Evolutionary conservation across 352 stramenopile species (phyloP).

Genomic region (Phytopythium ostracodes): DNA sequence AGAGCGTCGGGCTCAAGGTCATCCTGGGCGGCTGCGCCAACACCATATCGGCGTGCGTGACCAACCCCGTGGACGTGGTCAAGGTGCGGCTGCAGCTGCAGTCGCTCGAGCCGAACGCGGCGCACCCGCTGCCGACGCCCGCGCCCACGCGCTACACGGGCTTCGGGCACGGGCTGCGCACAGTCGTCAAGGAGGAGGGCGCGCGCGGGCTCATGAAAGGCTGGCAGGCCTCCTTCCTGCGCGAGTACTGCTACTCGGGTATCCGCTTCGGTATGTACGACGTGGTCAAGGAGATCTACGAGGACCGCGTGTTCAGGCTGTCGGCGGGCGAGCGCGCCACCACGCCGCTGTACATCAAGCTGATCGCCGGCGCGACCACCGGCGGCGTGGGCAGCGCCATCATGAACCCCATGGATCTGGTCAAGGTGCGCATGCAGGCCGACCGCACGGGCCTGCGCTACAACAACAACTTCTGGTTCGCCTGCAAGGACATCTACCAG

Average conservation of each 20-base stretch:
- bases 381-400: conserved; percentile 54
- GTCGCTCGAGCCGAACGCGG: conserved; percentile 23
- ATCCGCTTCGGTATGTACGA: conserved; percentile 76
- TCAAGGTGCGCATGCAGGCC: conserved; percentile 73
- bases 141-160: conserved; percentile 39
- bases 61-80: conserved; percentile 63
- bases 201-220: conserved; percentile 48
- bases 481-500: conserved; percentile 49
- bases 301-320: conserved; percentile 41
- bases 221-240: conserved; percentile 48
- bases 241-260: conserved; percentile 63
- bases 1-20: conserved; percentile 60
- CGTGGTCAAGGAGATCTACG: conserved; percentile 60
- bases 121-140: conserved; percentile 28
- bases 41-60: conserved; percentile 42
- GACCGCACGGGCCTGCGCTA: conserved; percentile 52
- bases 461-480: conserved; percentile 46
- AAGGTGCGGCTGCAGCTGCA: conserved; percentile 70
- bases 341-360: conserved; percentile 55
- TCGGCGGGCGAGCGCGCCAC: conserved; percentile 26
- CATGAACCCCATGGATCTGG: conserved; percentile 71
- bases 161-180: conserved; percentile 40
- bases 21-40: conserved; percentile 59
- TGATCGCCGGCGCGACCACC: conserved; percentile 48
- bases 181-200: conserved; percentile 54